Evolutionary conservation across 495 filamentous ascomycete species (phyloP), one percentile per base, ranked within the genome.

Genomic region (Lindgomyces ingoldianus): DNA sequence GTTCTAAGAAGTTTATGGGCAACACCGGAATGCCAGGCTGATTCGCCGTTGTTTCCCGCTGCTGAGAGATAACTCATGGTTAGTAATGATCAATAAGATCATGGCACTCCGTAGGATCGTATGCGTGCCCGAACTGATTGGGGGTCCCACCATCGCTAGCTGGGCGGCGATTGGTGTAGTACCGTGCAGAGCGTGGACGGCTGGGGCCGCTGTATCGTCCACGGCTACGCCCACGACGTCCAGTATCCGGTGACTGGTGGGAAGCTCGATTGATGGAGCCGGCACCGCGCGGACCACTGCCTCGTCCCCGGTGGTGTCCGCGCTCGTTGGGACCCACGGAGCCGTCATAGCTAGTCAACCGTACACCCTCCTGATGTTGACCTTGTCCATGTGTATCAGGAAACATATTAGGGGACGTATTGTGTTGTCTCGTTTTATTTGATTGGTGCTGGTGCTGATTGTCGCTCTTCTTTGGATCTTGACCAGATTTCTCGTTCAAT

Each of bases 401-500:
- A n/a, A n/a, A n/a, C n/a, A n/a, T n/a, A n/a, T n/a, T n/a, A n/a
- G n/a, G n/a, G n/a, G n/a, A n/a, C n/a, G n/a, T n/a, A n/a, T n/a
- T n/a, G n/a, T n/a, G n/a, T n/a, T n/a, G n/a, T n/a, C n/a, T n/a
- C n/a, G n/a, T n/a, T n/a, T n/a, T n/a, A n/a, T n/a, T n/a, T n/a
- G n/a, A n/a, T n/a, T n/a, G n/a, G n/a, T n/a, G n/a, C n/a, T n/a
- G n/a, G n/a, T n/a, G n/a, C n/a, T n/a, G n/a, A 39, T 6, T 39
- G 33, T 6, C 6, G 33, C 14, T 39, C 33, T 39, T 39, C 14
- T 39, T 33, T 4, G 16, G 8, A 16, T 36, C 21, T 26, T 2
- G 36, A n/a, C 19, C 24, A n/a, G 57, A 4, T 14, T 24, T 27
- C 58, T 52, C 58, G 29, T 55, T 62, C 30, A 57, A 27, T 19